A percentile compares a stretch with the other conserved stretches of the same genome.
These are phyloP conservation scores for Mycena amicta DNA, from an alignment of 768 basidiomycete genomes.

Conservation along the genomic window DNA sequence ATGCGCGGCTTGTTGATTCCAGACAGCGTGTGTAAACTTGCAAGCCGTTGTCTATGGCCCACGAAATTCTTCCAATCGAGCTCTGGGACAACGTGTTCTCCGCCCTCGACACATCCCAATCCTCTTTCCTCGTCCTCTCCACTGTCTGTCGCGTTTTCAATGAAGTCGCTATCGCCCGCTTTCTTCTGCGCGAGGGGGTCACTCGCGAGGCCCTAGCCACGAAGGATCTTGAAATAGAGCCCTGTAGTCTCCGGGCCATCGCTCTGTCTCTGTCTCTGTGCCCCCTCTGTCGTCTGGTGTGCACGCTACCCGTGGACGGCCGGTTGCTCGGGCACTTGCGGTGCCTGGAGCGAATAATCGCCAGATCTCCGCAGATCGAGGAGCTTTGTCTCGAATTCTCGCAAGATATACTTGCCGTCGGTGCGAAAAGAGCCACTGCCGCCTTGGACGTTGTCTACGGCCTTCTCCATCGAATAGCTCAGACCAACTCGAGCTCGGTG, in stretches of 20 bases:
- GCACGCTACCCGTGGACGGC: neutral
- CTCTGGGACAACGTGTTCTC: slow-evolving; percentile 5
- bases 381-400: neutral
- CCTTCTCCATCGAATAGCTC: neutral
- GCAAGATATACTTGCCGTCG: neutral
- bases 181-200: neutral
- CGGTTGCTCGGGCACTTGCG: neutral
- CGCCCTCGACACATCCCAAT: neutral
- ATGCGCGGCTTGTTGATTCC: too few relatives aligned
- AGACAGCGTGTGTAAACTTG: too few relatives aligned
- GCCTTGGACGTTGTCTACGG: neutral
- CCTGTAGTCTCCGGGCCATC: neutral
- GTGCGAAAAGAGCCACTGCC: too few relatives aligned
- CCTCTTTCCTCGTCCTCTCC: neutral
- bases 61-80: slow-evolving; percentile 1
- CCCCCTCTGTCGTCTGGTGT: neutral
- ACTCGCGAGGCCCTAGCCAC: neutral
- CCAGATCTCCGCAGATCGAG: neutral
- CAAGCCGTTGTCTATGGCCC: neutral
- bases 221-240: neutral
- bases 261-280: neutral
- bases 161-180: neutral
- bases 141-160: slow-evolving; percentile 3
- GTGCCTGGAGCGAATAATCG: neutral
- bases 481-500: neutral